A percentile compares a stretch with the other conserved stretches of the same genome.
phyloP scores from a whole-genome alignment of 208 protist species.

The Acanthamoeba castellanii region DNA sequence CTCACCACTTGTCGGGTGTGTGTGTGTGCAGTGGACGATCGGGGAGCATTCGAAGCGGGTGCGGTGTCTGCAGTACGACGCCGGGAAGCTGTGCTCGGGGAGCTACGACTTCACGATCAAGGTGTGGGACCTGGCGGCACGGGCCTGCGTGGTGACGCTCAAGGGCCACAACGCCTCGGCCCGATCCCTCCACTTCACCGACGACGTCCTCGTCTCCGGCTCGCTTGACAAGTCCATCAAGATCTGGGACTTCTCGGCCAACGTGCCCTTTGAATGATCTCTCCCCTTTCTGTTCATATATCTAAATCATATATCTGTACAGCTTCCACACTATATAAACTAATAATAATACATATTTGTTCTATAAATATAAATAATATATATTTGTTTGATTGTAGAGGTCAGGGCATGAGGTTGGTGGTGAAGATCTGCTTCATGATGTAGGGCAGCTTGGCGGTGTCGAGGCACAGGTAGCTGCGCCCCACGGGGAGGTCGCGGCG shows the following conservation, averaged over 20 bases:
- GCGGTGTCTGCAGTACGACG: constrained; percentile 47
- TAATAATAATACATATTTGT: not conserved
- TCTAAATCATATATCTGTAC: not conserved
- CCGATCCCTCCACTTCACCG: constrained; percentile 68
- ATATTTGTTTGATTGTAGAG: not conserved
- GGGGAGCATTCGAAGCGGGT: constrained; percentile 49
- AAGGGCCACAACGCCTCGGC: constrained; percentile 59
- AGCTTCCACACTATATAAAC: not conserved
- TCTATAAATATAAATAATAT: not conserved
- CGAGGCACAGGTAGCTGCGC: constrained; percentile 93
- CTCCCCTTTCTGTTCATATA: not conserved
- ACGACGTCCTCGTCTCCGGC: constrained; percentile 46
- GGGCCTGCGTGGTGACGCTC: not conserved
- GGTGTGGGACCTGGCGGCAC: constrained; percentile 35
- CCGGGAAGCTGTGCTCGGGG: constrained; percentile 13
- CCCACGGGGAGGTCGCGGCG: constrained; percentile 91
- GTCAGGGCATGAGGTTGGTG: constrained; percentile 62
- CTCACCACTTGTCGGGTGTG: too few relatives aligned
- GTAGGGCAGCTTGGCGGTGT: constrained; percentile 91
- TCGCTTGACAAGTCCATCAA: constrained; percentile 71
- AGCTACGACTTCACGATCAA: constrained; percentile 73
- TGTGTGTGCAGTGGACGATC: not conserved
- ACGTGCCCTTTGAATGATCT: constrained; percentile 38
- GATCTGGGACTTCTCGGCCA: constrained; percentile 66
- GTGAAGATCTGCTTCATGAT: constrained; percentile 92